Percentiles rank a stretch among this genome's conserved stretches.
Conservation (phyloP, 2,329 filamentous ascomycete species). For the Epichloe festucae region DNA sequence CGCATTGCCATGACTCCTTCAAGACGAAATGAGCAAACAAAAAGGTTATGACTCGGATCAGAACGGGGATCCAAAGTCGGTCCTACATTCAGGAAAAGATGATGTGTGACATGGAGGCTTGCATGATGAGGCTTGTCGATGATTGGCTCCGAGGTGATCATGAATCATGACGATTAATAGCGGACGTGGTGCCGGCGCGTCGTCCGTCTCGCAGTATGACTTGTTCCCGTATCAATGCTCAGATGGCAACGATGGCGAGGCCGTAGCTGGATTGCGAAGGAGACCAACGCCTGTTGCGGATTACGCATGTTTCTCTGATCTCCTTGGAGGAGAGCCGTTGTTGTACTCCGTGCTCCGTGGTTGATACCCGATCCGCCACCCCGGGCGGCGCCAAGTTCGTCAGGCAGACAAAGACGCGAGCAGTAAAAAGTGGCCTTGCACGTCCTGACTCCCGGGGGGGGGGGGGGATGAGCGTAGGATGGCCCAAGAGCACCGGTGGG, state of each 20-base stretch:
- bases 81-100: neutral
- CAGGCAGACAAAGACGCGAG: neutral
- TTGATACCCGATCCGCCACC: conserved; percentile 7
- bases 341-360: neutral
- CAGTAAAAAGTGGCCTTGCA: too few species aligned
- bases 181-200: neutral
- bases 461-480: neutral
- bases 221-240: neutral
- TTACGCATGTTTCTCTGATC: neutral
- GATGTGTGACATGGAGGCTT: neutral
- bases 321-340: too few species aligned
- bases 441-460: too few species aligned
- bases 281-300: neutral
- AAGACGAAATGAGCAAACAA: neutral
- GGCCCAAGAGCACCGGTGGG: neutral
- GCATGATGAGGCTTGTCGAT: neutral
- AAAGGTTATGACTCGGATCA: neutral
- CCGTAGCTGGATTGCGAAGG: neutral
- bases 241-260: neutral
- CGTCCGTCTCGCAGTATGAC: neutral
- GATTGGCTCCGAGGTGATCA: conserved; percentile 2
- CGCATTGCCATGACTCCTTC: neutral
- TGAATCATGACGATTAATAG: conserved; percentile 2
- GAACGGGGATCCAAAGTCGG: neutral
- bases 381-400: neutral